Evolutionary conservation across 2,329 filamentous ascomycete species (phyloP), one percentile per base, ranked within the genome.

Genomic region (Epichloe sp.): DNA sequence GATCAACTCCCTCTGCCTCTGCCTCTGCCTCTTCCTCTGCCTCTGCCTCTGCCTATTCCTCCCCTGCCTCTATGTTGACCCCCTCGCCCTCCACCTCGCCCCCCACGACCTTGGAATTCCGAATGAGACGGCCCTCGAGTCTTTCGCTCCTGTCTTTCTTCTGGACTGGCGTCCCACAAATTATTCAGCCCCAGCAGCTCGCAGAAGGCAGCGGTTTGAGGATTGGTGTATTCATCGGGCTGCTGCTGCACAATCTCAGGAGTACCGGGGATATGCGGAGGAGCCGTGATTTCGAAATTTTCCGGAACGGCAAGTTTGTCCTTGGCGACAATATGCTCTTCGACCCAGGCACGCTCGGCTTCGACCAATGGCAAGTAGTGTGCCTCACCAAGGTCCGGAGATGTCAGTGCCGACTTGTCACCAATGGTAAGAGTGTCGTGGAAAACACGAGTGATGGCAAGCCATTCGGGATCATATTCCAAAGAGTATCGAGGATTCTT

Each of bases 381-480:
- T 2, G 73, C 77, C 64, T 94, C 81, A 19, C 86, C 86, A 26
- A 79, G 71, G 60, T 94, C 75, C 2, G 70, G 64, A 0, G 84
- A 74, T 0, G 77, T 67, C 40, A 68, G 65, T 1, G 77, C 74
- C 7, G 68, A 63, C 5, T 72, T 73, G 55, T 84, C 73, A 52
- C 87, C 86, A 38, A 91, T 70, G 1, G 71, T 67, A 2, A 93
- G 73, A 41, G 80, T 74, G 3, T 72, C 59, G 41, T 86, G 80
- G 62, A 97, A 94, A 7, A 82, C 84, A 42, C 91, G 85, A 12
- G 84, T 90, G 56, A 98, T 96, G 42, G 93, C 86, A 7, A 98
- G 81, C 91, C 91, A 98, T 69, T 98, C 93, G 11, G 83, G 80
- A 65, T 98, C 93, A 63, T 98, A 97, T 46, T 82, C 72, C 0